phyloP scores from a whole-genome alignment of 2,329 filamentous ascomycete genomes.

The Cercospora canescens region DNA sequence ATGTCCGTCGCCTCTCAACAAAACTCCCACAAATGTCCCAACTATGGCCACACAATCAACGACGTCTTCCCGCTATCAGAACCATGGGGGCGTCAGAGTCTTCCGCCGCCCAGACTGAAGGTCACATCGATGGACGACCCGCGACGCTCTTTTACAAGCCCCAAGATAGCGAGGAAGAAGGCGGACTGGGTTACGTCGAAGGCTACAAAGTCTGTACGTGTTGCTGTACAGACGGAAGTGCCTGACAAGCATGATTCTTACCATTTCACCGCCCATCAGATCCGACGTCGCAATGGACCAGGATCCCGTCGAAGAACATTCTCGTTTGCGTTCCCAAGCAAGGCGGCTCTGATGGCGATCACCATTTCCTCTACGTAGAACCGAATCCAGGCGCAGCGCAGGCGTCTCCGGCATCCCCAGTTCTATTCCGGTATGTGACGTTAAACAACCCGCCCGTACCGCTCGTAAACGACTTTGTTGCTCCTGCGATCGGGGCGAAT shows the following conservation, averaged over 20 bases:
- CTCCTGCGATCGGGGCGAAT: conserved; percentile 21
- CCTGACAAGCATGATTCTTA: neutral
- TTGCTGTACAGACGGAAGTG: neutral
- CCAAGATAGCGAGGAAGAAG: conserved; percentile 19
- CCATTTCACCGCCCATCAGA: conserved; percentile 1
- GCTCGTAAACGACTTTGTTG: conserved; percentile 24
- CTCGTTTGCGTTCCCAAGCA: conserved; percentile 25
- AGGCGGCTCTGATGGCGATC: conserved; percentile 16
- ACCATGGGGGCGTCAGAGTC: conserved; percentile 26
- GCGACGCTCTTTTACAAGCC: conserved; percentile 30
- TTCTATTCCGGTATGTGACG: conserved; percentile 26
- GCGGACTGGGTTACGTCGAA: conserved; percentile 25
- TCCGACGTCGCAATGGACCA: conserved; percentile 20
- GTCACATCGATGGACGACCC: conserved; percentile 28
- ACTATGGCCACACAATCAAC: neutral
- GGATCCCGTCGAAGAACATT: conserved; percentile 25
- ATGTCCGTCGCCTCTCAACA: neutral
- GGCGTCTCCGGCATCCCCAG: conserved; percentile 21
- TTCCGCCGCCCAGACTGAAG: conserved; percentile 22
- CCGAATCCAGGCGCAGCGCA: conserved; percentile 21
- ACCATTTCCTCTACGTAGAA: conserved; percentile 28
- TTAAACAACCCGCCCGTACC: conserved; percentile 27
- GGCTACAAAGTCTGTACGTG: conserved; percentile 26
- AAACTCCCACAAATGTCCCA: neutral
- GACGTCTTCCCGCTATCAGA: neutral